phyloP scores from a whole-genome alignment of 345 rosid species.

The Noccaea caerulescens region DNA sequence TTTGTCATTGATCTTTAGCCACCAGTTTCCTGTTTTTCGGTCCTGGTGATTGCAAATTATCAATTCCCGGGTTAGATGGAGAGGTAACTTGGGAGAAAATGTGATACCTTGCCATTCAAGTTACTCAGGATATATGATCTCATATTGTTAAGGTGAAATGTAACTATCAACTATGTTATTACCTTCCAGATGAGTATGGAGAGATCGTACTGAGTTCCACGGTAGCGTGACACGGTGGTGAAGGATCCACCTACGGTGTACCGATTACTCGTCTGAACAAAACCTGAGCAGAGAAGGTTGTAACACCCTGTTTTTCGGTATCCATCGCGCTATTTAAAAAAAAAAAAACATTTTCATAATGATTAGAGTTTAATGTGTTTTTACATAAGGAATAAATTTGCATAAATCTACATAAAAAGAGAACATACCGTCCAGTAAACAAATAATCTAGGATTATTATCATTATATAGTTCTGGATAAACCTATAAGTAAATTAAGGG shows the following conservation, averaged over 20 bases:
- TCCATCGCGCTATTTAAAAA: slow-evolving; percentile 54
- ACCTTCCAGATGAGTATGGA: slow-evolving; percentile 67
- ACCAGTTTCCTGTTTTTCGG: slow-evolving; percentile 66
- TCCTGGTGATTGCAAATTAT: slow-evolving; percentile 46
- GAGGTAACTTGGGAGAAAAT: slow-evolving; percentile 18
- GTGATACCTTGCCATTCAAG: background rate
- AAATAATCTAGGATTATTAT: slow-evolving; percentile 66
- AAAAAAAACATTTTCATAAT: background rate
- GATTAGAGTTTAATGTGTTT: slow-evolving; percentile 1
- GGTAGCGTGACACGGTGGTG: slow-evolving; percentile 51
- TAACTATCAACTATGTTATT: slow-evolving; percentile 17
- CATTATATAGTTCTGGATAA: slow-evolving; percentile 64
- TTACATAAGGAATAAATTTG: background rate
- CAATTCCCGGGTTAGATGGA: background rate
- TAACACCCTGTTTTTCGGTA: slow-evolving; percentile 71
- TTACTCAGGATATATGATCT: slow-evolving; percentile 5
- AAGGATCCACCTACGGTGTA: slow-evolving; percentile 66
- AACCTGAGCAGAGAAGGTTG: slow-evolving; percentile 69
- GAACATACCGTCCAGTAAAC: slow-evolving; percentile 72
- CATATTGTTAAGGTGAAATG: background rate
- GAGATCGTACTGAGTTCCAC: slow-evolving; percentile 58
- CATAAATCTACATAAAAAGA: background rate
- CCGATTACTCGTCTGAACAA: slow-evolving; percentile 63
- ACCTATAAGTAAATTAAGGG: slow-evolving; percentile 47
- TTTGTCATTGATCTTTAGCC: slow-evolving; percentile 57